Percentiles rank a stretch among this genome's conserved stretches.
Conservation (phyloP, 176 grass and related monocot genomes). For the Areca catechu region DNA sequence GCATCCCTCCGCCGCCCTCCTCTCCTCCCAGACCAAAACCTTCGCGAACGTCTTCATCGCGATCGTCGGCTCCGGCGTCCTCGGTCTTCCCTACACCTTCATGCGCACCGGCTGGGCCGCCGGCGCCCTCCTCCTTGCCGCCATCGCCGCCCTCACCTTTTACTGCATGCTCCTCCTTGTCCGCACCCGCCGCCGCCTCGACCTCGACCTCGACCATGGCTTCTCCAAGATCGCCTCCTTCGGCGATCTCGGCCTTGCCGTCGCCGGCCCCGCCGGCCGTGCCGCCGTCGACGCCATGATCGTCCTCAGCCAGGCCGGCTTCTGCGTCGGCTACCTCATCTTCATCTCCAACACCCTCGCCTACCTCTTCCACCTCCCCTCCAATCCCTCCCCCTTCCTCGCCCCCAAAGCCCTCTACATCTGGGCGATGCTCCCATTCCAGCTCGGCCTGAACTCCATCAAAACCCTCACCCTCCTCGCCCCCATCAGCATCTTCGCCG, state of each 20-base stretch:
- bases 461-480: constrained; percentile 88
- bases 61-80: constrained; percentile 81
- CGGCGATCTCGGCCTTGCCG: constrained; percentile 67
- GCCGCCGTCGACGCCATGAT: constrained; percentile 78
- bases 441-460: constrained; percentile 91
- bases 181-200: constrained; percentile 48
- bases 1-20: constrained; percentile 14
- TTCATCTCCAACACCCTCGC: constrained; percentile 80
- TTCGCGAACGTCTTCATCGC: constrained; percentile 97
- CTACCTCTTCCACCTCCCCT: constrained; percentile 43
- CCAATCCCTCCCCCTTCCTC: constrained; percentile 27
- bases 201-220: constrained; percentile 15
- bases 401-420: constrained; percentile 65
- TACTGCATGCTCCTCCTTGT: constrained; percentile 97
- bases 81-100: constrained; percentile 97
- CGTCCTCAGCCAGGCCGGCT: constrained; percentile 88
- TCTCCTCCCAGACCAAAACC: constrained; percentile 91
- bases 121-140: constrained; percentile 48
- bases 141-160: constrained; percentile 68
- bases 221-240: constrained; percentile 64
- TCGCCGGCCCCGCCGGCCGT: constrained; percentile 45
- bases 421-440: constrained; percentile 76
- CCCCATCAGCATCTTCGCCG: constrained; percentile 88
- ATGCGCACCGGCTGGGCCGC: constrained; percentile 80
- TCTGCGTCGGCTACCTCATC: constrained; percentile 90